Percentiles rank a stretch among this genome's conserved stretches.
These are phyloP conservation scores for Coleophoma cylindrospora DNA, from an alignment of 2,329 filamentous ascomycete genomes.

Conservation along the genomic window DNA sequence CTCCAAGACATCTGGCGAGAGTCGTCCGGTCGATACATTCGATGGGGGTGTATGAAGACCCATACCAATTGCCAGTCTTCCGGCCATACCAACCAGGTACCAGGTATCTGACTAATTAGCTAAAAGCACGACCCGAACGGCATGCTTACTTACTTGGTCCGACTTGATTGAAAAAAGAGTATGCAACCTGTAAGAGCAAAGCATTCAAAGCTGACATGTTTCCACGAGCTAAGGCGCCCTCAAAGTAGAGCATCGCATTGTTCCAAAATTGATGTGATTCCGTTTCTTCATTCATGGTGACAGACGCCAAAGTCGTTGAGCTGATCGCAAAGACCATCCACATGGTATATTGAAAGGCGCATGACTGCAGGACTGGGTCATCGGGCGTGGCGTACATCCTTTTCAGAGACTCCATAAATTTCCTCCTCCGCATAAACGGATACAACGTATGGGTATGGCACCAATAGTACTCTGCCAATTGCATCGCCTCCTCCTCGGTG, in stretches of 20 bases:
- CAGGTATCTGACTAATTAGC: conserved; percentile 31
- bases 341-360: conserved; percentile 33
- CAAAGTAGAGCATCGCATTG: conserved; percentile 36
- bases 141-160: conserved; percentile 32
- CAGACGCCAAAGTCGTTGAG: conserved; percentile 37
- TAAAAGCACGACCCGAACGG: too few species aligned
- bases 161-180: conserved; percentile 42
- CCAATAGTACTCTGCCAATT: conserved; percentile 38
- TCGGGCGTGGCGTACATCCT: conserved; percentile 25
- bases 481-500: conserved; percentile 22
- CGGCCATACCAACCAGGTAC: conserved; percentile 39
- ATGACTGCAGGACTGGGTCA: conserved; percentile 24
- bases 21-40: conserved; percentile 10
- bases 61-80: conserved; percentile 37
- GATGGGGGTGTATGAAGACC: conserved; percentile 33
- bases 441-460: conserved; percentile 41
- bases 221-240: conserved; percentile 30
- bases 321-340: conserved; percentile 45
- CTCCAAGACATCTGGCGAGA: conserved; percentile 19
- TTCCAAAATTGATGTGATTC: conserved; percentile 37
- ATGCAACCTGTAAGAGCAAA: conserved; percentile 40
- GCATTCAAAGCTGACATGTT: conserved; percentile 38
- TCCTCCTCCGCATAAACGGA: conserved; percentile 32
- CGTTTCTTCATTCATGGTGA: conserved; percentile 36
- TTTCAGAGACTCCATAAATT: conserved; percentile 29